Conservation (phyloP, 163 green algal species). For the Chlamydomonas reinhardtii region DNA sequence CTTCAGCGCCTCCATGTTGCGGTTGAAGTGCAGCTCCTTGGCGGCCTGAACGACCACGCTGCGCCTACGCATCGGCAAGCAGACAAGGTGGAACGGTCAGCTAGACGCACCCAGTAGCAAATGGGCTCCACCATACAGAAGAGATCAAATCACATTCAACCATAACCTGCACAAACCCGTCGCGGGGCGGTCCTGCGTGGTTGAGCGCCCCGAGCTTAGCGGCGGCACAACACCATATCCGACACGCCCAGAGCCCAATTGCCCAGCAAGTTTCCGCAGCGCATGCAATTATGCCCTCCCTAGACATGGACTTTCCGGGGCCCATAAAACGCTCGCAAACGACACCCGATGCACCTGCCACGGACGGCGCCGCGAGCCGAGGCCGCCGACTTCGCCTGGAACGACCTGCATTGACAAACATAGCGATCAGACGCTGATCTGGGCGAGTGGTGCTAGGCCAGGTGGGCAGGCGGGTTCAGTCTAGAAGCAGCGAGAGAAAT, state of each 20-base stretch:
- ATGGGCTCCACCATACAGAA: not conserved
- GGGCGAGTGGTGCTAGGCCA: not conserved
- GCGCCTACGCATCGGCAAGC: slow-evolving; percentile 11
- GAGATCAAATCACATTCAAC: too few relatives aligned
- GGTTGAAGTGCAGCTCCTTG: slow-evolving; percentile 99
- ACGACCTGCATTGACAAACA: not conserved
- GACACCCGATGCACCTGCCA: slow-evolving; percentile 20
- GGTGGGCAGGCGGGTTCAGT: not conserved
- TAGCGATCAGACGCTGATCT: slow-evolving; percentile 1
- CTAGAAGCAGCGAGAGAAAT: not conserved
- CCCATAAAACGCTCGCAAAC: not conserved
- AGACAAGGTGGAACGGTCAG: not conserved
- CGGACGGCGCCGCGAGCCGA: slow-evolving; percentile 33
- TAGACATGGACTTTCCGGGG: not conserved
- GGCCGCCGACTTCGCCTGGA: slow-evolving; percentile 37
- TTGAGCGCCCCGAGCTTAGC: not conserved
- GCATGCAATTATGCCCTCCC: not conserved
- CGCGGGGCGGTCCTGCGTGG: too few relatives aligned
- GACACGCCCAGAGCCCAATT: not conserved
- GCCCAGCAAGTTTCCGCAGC: not conserved
- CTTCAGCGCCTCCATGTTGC: slow-evolving; percentile 97
- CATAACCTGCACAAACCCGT: not conserved
- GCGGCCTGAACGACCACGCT: slow-evolving; percentile 76
- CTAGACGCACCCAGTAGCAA: not conserved
- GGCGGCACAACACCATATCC: not conserved